Conservation (phyloP, 352 stramenopile species). For the Labyrinthula sp. region DNA sequence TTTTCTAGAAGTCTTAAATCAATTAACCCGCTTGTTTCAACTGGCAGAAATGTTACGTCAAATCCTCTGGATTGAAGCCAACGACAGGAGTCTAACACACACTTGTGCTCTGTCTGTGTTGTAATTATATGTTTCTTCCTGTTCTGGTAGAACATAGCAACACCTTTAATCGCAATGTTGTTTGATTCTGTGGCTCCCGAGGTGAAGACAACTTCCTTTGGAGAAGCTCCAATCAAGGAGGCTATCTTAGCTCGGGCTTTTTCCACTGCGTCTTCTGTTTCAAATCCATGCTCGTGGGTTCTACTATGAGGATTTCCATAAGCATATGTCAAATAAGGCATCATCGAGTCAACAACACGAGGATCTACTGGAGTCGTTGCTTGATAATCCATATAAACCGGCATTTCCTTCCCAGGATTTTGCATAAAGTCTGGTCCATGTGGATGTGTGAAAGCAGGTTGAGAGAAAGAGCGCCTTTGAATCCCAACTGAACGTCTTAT, state of each 20-base stretch:
- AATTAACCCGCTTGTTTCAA: conserved; percentile 70
- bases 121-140: conserved; percentile 98
- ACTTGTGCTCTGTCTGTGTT: conserved; percentile 90
- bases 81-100: conserved; percentile 89
- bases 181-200: conserved; percentile 95
- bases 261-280: conserved; percentile 83
- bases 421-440: too few species aligned
- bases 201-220: conserved; percentile 98
- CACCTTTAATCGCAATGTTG: conserved; percentile 92
- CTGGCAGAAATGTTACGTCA: conserved; percentile 89
- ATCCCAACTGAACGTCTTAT: too few species aligned
- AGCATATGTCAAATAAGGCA: conserved; percentile 77
- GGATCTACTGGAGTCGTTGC: conserved; percentile 94
- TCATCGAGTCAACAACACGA: conserved; percentile 91
- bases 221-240: conserved; percentile 66
- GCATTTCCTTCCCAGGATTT: too few species aligned
- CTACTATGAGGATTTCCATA: conserved; percentile 97
- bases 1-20: conserved; percentile 75
- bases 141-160: conserved; percentile 76
- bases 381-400: conserved; percentile 40
- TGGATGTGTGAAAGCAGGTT: too few species aligned
- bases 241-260: conserved; percentile 58
- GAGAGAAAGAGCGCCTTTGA: too few species aligned
- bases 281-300: conserved; percentile 94
- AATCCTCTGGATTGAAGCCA: conserved; percentile 85